Evolutionary conservation across 805 yeast species (phyloP).

Genomic region (Scheffersomyces coipomensis): DNA sequence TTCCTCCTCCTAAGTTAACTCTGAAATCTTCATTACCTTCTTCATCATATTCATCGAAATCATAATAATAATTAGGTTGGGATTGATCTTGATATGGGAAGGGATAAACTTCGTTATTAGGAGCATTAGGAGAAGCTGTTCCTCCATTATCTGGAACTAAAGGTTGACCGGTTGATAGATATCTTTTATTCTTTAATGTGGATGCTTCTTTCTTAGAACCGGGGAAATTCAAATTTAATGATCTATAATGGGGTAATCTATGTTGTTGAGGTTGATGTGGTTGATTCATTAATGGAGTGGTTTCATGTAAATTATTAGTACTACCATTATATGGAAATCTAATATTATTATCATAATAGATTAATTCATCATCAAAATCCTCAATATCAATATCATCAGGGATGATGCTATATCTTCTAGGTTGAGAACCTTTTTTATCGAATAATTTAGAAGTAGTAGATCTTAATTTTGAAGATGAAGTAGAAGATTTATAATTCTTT

Average conservation of each 20-base stretch:
- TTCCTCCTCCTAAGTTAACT: constrained; percentile 6
- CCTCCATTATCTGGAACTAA: constrained; percentile 9
- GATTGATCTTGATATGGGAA: constrained; percentile 32
- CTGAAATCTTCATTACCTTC: constrained; percentile 9
- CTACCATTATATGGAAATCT: constrained; percentile 33
- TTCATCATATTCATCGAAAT: constrained; percentile 41
- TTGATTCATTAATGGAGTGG: constrained; percentile 27
- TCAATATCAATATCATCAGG: constrained; percentile 61
- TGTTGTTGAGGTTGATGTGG: constrained; percentile 15
- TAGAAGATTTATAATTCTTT: constrained; percentile 28
- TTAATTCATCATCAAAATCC: constrained; percentile 52
- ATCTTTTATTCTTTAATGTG: constrained; percentile 29
- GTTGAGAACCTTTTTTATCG: constrained; percentile 69
- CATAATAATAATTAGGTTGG: constrained; percentile 30
- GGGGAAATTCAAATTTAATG: constrained; percentile 34
- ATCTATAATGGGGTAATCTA: constrained; percentile 39
- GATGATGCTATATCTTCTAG: constrained; percentile 70
- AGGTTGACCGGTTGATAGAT: constrained; percentile 36
- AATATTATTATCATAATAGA: constrained; percentile 42
- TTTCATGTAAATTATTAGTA: constrained; percentile 24
- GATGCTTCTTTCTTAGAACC: constrained; percentile 14
- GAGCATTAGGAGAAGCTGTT: constrained; percentile 5
- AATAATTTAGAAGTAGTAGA: constrained; percentile 74
- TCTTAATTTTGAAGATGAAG: constrained; percentile 45
- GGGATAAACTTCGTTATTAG: constrained; percentile 27